These are phyloP conservation scores for Acacia acuminata DNA, from an alignment of 306 rosid genomes.

Conservation along the genomic window DNA sequence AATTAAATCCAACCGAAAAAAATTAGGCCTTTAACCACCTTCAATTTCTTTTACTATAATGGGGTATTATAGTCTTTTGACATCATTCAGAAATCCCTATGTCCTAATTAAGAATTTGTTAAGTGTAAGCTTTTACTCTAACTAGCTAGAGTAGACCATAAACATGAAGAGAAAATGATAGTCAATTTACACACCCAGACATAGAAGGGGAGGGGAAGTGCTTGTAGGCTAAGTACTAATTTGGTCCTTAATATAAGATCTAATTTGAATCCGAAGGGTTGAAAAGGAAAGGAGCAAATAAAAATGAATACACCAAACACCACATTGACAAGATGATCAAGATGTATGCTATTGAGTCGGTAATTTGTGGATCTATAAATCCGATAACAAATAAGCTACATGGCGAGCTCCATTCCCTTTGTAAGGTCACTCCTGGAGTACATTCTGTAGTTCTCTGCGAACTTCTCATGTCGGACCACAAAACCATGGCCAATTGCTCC, in stretches of 20 bases:
- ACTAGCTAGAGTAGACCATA: slow-evolving; percentile 95
- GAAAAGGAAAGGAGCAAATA: slow-evolving; percentile 92
- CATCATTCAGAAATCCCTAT: too few relatives aligned
- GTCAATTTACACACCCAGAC: slow-evolving; percentile 25
- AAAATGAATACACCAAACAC: slow-evolving; percentile 80
- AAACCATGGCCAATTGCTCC: slow-evolving; percentile 99
- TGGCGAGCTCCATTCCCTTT: slow-evolving; percentile 79
- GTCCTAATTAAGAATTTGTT: too few relatives aligned
- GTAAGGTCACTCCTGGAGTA: slow-evolving; percentile 95
- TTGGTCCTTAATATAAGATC: too few relatives aligned
- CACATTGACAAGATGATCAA: slow-evolving; percentile 78
- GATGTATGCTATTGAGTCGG: slow-evolving; percentile 40
- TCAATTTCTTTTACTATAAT: too few relatives aligned
- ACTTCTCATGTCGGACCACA: slow-evolving; percentile 93
- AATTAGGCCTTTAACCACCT: too few relatives aligned
- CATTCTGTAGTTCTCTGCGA: slow-evolving; percentile 90
- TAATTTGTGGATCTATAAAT: slow-evolving; percentile 77
- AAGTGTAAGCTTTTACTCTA: too few relatives aligned
- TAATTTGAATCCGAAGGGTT: slow-evolving; percentile 85
- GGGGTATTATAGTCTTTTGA: too few relatives aligned
- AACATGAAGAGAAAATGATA: slow-evolving; percentile 53
- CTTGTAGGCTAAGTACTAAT: background rate
- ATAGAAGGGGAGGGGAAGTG: background rate
- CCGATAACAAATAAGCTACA: slow-evolving; percentile 73
- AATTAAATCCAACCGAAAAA: too few relatives aligned